Evolutionary conservation across 805 yeast species (phyloP), one percentile per base, ranked within the genome.

Genomic region (Candida krabiensis): DNA sequence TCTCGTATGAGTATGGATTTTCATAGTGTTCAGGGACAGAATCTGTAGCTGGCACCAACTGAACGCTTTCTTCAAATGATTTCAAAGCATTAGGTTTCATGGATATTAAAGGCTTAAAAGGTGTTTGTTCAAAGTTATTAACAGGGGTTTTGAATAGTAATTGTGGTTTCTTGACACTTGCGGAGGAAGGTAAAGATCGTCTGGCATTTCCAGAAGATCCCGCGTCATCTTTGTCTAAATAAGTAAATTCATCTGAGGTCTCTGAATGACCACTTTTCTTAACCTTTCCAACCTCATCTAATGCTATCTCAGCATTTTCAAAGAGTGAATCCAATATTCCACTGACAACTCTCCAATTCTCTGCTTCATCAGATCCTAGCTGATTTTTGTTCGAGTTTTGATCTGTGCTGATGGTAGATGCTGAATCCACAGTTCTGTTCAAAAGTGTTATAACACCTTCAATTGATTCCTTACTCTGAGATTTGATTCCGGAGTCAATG

Each of bases 1-100:
- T 91, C 61, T 91, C 98, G 26, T 63, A 60, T 32, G 69, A 75
- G 54, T 93, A 91, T 0, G 99, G 99, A 35, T 93, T 93, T 8
- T 71, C 72, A 55, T 80, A 84, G 59, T 80, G 86, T 8, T 73
- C 58, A 3, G 86, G 83, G 22, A 65, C 63, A 17, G 66, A 67
- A 4, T 67, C 71, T 1, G 58, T 60, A 18, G 55, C 58, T 4
- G 56, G 60, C 29, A 63, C 66, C 52, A 74, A 52, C 38, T 44
- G 49, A 29, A 73, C 41, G 5, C 79, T 64, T 19, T 80, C 77
- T n/a, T 77, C 77, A 16, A 81, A 70, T 0, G 86, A 63, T 31
- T 60, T 63, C 7, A 81, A 33, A 0, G 87, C 77, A 57, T 86
- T 72, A 0, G 97, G 98, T 58, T 93, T 93, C 1, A 67, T 47